These are phyloP conservation scores for Starmerella apicola DNA, from an alignment of 805 yeast genomes.

Conservation along the genomic window DNA sequence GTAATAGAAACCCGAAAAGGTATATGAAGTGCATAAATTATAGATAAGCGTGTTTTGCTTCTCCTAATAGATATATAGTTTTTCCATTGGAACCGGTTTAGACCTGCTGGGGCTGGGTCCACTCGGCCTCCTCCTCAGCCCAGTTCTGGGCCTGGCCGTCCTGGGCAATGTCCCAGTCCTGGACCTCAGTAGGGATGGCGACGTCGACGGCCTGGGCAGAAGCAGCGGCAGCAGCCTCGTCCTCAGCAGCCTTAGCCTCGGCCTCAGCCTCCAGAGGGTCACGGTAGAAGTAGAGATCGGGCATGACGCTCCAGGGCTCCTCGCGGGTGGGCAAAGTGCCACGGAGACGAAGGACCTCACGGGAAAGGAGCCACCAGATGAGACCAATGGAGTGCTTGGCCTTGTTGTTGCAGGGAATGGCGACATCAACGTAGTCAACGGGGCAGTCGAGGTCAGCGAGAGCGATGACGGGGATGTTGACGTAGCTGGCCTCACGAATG, in stretches of 20 bases:
- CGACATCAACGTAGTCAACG: conserved; percentile 97
- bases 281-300: conserved; percentile 99
- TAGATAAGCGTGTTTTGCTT: background rate
- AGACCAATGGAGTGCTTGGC: conserved; percentile 99
- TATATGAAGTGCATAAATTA: conserved; percentile 10
- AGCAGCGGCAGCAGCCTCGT: conserved; percentile 51
- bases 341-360: conserved; percentile 98
- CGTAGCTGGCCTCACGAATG: conserved; percentile 98
- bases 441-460: conserved; percentile 98
- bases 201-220: conserved; percentile 31
- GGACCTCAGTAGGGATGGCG: conserved; percentile 16
- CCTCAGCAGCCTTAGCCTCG: conserved; percentile 50
- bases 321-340: conserved; percentile 94
- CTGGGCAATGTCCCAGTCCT: conserved; percentile 35
- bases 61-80: background rate
- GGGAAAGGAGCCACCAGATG: conserved; percentile 98
- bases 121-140: conserved; percentile 32
- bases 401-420: conserved; percentile 99
- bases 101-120: conserved; percentile 21
- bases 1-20: too few species aligned
- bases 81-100: conserved; percentile 1
- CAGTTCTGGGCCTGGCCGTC: conserved; percentile 39
- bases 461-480: conserved; percentile 99
- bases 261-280: conserved; percentile 98
- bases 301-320: conserved; percentile 98